A percentile compares a stretch with the other conserved stretches of the same genome.
Evolutionary conservation across 495 filamentous ascomycete genomes (phyloP).

Genomic region (Bacidia gigantensis): DNA sequence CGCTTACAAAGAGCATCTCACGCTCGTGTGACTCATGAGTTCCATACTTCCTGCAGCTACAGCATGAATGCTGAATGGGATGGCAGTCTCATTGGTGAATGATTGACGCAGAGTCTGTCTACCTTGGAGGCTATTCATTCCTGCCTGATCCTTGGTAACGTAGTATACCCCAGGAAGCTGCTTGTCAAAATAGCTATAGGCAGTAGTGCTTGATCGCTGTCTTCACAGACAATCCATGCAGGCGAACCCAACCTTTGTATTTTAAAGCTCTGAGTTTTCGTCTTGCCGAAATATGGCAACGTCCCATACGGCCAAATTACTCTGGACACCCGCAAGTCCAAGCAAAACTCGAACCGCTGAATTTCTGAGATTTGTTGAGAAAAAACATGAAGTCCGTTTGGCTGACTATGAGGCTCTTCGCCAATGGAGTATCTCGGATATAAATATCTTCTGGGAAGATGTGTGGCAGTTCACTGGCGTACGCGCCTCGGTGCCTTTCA

Average conservation of each 20-base stretch:
- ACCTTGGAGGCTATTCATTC: no score
- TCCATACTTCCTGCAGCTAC: neutral
- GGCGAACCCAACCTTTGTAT: no score
- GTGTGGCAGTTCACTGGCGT: slow-evolving; percentile 73
- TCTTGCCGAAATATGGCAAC: no score
- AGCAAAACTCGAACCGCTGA: slow-evolving; percentile 51
- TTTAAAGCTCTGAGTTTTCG: no score
- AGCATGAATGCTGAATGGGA: no score
- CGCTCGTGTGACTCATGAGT: neutral
- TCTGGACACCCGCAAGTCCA: slow-evolving; percentile 63
- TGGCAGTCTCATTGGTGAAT: neutral
- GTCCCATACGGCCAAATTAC: slow-evolving; percentile 27
- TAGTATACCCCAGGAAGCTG: no score
- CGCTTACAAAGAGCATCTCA: neutral
- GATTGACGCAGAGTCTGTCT: no score
- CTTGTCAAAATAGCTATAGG: no score
- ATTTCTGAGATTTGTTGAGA: slow-evolving; percentile 55
- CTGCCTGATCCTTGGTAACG: no score
- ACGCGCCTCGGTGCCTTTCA: slow-evolving; percentile 48
- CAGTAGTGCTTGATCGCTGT: no score
- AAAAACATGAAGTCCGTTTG: slow-evolving; percentile 49
- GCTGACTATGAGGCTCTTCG: slow-evolving; percentile 56
- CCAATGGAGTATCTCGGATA: slow-evolving; percentile 69
- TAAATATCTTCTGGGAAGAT: slow-evolving; percentile 69
- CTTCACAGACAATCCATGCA: no score